Evolutionary conservation across 768 basidiomycete genomes (phyloP).

Genomic region (Tricholoma hemisulphureum): DNA sequence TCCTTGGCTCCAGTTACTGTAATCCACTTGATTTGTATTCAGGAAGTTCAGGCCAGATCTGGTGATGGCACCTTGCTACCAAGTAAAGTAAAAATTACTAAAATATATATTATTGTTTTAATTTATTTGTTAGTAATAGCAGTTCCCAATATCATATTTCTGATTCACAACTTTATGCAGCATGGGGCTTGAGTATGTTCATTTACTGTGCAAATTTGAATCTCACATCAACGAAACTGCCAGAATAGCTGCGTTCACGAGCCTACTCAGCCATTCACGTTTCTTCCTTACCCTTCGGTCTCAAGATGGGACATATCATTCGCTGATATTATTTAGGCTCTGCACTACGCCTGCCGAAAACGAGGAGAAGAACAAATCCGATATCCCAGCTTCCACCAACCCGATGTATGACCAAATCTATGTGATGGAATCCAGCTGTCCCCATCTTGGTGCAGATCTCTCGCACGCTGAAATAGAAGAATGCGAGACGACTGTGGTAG

Average conservation of each 20-base stretch:
- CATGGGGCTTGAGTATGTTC: too few species aligned
- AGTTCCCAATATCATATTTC: too few species aligned
- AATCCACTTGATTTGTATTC: too few species aligned
- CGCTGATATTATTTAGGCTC: conserved; percentile 65
- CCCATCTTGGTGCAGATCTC: conserved; percentile 78
- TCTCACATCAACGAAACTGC: too few species aligned
- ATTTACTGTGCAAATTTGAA: too few species aligned
- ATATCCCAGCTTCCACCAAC: not conserved
- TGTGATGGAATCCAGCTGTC: conserved; percentile 78
- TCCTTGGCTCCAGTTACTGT: too few species aligned
- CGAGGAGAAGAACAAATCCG: not conserved
- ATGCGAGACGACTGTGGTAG: conserved; percentile 55
- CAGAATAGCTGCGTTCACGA: conserved; percentile 44
- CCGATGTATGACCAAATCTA: conserved; percentile 50
- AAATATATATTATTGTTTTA: too few species aligned
- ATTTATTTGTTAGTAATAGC: too few species aligned
- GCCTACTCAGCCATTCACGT: conserved; percentile 54
- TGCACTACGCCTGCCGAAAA: conserved; percentile 8
- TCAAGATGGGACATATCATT: conserved; percentile 54
- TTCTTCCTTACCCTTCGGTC: conserved; percentile 63
- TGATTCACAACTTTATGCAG: too few species aligned
- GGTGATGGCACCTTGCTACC: too few species aligned
- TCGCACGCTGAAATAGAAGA: conserved; percentile 80
- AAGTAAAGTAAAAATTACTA: too few species aligned
- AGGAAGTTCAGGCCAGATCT: too few species aligned